Percentiles rank a stretch among this genome's conserved stretches.
These are phyloP conservation scores for Pleurotus ostreatus DNA, from an alignment of 768 basidiomycete genomes.

Conservation along the genomic window DNA sequence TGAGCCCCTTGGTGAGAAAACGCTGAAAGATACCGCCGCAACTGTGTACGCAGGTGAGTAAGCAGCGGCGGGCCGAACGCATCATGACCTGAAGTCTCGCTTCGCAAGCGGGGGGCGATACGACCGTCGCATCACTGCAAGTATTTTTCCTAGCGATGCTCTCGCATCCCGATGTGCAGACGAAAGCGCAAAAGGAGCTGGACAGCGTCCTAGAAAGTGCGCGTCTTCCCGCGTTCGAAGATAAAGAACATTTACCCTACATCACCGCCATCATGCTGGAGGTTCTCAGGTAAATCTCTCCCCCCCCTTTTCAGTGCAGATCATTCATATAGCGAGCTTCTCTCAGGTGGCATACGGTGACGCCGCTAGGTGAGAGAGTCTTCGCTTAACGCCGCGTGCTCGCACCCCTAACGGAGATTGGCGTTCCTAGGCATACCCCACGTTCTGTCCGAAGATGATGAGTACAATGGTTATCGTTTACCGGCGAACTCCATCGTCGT, in stretches of 20 bases:
- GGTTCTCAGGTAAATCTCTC: slow-evolving; percentile 17
- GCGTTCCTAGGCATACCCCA: slow-evolving; percentile 28
- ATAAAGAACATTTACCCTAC: slow-evolving; percentile 24
- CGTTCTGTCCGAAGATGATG: slow-evolving; percentile 23
- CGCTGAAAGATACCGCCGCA: slow-evolving; percentile 2
- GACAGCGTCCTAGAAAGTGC: slow-evolving; percentile 22
- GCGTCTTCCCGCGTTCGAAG: slow-evolving; percentile 26
- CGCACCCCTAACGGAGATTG: no score
- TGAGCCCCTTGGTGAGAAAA: slow-evolving; percentile 4
- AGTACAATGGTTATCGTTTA: slow-evolving; percentile 30
- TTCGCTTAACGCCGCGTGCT: no score
- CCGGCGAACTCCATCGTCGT: slow-evolving; percentile 26
- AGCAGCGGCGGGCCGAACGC: not conserved
- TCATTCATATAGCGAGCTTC: slow-evolving; percentile 17
- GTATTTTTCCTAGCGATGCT: slow-evolving; percentile 25
- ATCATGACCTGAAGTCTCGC: not conserved
- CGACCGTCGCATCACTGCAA: slow-evolving; percentile 18
- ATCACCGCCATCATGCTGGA: slow-evolving; percentile 26
- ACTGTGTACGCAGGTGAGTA: slow-evolving; percentile 20
- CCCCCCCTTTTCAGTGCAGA: not conserved
- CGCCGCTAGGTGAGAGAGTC: slow-evolving; percentile 17
- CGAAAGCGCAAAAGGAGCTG: slow-evolving; percentile 26
- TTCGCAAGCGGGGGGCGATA: slow-evolving; percentile 23
- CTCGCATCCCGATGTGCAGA: slow-evolving; percentile 21
- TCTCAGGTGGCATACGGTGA: slow-evolving; percentile 22